Evolutionary conservation across 78 protist species (phyloP), one percentile per base, ranked within the genome.

Genomic region (Cavenderia fasciculata): DNA sequence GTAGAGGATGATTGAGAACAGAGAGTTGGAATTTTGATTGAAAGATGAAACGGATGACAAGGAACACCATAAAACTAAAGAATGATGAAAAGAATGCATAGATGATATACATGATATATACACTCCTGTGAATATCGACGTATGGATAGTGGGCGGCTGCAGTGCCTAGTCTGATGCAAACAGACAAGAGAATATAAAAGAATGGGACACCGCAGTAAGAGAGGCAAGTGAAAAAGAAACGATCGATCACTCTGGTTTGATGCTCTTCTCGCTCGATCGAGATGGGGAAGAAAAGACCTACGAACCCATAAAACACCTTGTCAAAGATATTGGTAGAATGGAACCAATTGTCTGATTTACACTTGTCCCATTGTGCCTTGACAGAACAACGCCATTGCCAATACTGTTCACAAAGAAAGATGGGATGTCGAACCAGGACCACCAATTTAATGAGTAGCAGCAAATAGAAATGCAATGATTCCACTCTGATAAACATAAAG

Each of bases 251-350:
- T 44, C 90, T 49, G 18, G 90, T 82, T 51, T 52, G 65, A 44
- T 82, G 90, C 57, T 82, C 90, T 56, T 82, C 74, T 69, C 90
- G 49, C 41, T 82, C 90, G 54, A 82, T 68, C 16, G 65, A 31
- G 21, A 68, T 56, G 51, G 90, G 90, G 51, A 82, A 82, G 0
- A 82, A n/a, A 31, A 51, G 61, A 25, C 72, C 68, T 4, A 82
- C 4, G 14, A 38, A 1, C 11, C 36, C 16, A 18, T 52, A 82
- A 31, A 25, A 16, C 6, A 36, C n/a, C 19, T 68, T 51, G 21
- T 38, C 38, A 41, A 65, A 65, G 21, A 12, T 46, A 33, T 46
- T 25, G 33, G 34, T 38, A n/a, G 63, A 21, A 0, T 63, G 6
- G 2, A 74, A 38, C 85, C 85, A 74, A 18, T 25, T 27, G 8